Evolutionary conservation across 352 stramenopile genomes (phyloP), one percentile per base, ranked within the genome.

Genomic region (Phytophthora megakarya): DNA sequence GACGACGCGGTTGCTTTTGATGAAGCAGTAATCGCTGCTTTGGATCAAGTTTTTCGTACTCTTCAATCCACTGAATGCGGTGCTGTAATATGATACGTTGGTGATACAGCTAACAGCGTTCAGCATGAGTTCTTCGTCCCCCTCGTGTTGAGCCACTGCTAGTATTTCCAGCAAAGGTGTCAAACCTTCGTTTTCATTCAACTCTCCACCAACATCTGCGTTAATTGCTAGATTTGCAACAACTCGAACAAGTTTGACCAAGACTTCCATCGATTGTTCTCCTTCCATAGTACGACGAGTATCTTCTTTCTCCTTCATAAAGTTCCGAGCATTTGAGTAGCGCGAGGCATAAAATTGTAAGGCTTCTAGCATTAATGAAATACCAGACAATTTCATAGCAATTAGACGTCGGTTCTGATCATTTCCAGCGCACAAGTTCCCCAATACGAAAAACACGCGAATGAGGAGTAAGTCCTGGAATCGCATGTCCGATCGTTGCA

Each of bases 71-170:
- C 30, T 33, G 11, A 46, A 15, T 16, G 50, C 50, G 16, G 18
- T 61, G 12, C 65, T 73, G 56, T 75, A 96, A 67, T 92, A 97
- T 3, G 84, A 95, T n/a, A 96, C 60, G 46, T 97, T 96, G 9
- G 89, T 96, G 65, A 96, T 70, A 26, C 83, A 92, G 60, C 85
- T 94, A 9, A 96, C 86, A 4, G 91, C 75, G 45, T 97, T 96
- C 43, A 97, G 76, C 76, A 92, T 86, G 25, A 97, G 81, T 48
- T 97, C 89, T 73, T 97, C 87, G 40, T 93, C 69, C 12, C 49
- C 58, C 11, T 28, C 42, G 5, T 42, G 40, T 28, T 80, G 68
- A 13, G 75, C 54, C 13, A 65, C 42, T 35, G 81, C 67, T 25
- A 94, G 61, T 10, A 88, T 61, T 5, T 78, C 70, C 3, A 92